A percentile compares a stretch with the other conserved stretches of the same genome.
These are phyloP conservation scores for Sporisorium reilianum DNA, from an alignment of 1,284 basidiomycete species.

Conservation along the genomic window DNA sequence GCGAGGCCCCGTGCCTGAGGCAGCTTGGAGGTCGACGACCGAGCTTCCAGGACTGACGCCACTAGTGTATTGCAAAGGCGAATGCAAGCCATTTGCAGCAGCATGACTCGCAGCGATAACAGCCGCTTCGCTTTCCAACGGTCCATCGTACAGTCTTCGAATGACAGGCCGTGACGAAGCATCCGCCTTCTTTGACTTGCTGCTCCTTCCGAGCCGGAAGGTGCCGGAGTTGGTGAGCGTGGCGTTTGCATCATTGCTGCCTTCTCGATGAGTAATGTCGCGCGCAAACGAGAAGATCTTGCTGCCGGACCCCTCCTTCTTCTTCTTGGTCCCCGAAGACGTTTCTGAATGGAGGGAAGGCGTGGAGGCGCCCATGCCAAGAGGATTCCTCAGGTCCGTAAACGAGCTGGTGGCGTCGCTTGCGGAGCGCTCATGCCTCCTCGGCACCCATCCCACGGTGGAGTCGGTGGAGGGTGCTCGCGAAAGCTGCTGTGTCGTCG, in stretches of 20 bases:
- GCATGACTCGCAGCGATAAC: constrained; percentile 7
- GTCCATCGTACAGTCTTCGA: constrained; percentile 41
- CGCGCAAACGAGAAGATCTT: constrained; percentile 45
- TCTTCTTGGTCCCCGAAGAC: constrained; percentile 30
- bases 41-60: constrained; percentile 35
- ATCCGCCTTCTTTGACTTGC: constrained; percentile 34
- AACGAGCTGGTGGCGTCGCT: constrained; percentile 31
- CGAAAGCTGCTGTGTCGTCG: constrained; percentile 21
- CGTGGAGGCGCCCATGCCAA: constrained; percentile 20
- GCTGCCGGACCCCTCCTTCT: constrained; percentile 35
- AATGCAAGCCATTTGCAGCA: constrained; percentile 1
- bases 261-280: constrained; percentile 28
- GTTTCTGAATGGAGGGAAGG: constrained; percentile 38
- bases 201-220: constrained; percentile 27
- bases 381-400: constrained; percentile 12
- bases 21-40: constrained; percentile 16
- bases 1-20: background rate
- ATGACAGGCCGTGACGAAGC: constrained; percentile 27
- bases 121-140: constrained; percentile 28
- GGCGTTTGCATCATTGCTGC: constrained; percentile 11
- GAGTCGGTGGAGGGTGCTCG: constrained; percentile 33
- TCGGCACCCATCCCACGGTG: constrained; percentile 8
- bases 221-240: constrained; percentile 25
- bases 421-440: constrained; percentile 29
- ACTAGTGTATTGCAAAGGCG: constrained; percentile 16